phyloP scores from a whole-genome alignment of 257 asterid genomes.

The Solanum medicagineum region DNA sequence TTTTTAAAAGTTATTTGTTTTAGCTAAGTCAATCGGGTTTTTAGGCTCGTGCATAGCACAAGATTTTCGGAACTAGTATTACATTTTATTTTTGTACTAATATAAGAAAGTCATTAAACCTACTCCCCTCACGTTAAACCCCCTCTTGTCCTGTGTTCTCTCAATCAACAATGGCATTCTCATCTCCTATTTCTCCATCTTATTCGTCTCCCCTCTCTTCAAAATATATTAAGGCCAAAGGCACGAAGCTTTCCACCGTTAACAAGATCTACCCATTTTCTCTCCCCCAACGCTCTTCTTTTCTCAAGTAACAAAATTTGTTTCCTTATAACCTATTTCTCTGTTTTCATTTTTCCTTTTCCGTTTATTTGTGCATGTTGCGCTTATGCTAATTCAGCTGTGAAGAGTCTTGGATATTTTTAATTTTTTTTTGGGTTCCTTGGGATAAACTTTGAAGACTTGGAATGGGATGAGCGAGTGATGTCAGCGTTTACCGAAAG shows the following conservation, averaged over 20 bases:
- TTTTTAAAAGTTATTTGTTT: too few species aligned
- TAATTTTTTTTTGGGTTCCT: neutral
- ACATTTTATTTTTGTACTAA: too few species aligned
- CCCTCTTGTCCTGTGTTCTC: neutral
- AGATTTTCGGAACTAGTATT: too few species aligned
- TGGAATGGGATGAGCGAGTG: neutral
- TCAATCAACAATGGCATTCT: constrained; percentile 30
- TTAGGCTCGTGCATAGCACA: too few species aligned
- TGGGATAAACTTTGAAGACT: neutral
- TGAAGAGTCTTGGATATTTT: neutral
- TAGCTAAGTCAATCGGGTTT: too few species aligned
- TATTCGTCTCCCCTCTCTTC: constrained; percentile 15
- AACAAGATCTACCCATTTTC: constrained; percentile 36
- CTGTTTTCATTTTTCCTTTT: neutral
- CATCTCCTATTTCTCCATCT: constrained; percentile 28
- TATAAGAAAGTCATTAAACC: neutral
- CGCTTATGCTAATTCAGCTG: neutral
- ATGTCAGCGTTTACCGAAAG: neutral
- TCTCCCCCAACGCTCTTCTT: constrained; percentile 25
- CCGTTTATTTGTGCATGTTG: neutral
- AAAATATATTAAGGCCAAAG: constrained; percentile 1
- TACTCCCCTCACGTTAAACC: neutral
- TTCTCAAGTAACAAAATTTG: constrained; percentile 23
- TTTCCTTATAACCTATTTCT: too few species aligned
- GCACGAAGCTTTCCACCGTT: neutral